phyloP scores from a whole-genome alignment of 148 eudicot species.

The Fagopyrum tataricum region DNA sequence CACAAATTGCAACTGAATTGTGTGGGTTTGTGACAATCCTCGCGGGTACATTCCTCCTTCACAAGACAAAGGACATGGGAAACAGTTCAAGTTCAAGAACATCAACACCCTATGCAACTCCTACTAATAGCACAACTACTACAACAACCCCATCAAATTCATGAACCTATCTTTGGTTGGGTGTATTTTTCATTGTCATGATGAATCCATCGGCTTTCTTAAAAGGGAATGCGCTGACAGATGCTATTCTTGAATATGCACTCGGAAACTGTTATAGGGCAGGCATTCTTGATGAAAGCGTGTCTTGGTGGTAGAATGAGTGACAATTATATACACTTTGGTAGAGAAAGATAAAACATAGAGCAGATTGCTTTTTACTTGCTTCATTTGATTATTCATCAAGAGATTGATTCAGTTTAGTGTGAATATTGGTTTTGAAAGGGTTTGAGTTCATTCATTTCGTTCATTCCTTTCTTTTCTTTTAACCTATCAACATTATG shows the following conservation, averaged over 20 bases:
- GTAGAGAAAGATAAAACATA: slow-evolving; percentile 11
- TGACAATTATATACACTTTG: neutral
- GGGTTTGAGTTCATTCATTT: slow-evolving; percentile 8
- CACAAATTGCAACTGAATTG: slow-evolving; percentile 55
- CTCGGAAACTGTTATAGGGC: neutral
- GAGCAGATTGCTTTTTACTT: slow-evolving; percentile 2
- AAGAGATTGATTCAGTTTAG: slow-evolving; percentile 10
- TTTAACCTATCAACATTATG: neutral
- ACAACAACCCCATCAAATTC: neutral
- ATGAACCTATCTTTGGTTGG: neutral
- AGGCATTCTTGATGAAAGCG: neutral
- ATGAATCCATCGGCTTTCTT: neutral
- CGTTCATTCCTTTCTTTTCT: neutral
- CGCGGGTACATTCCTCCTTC: slow-evolving; percentile 74
- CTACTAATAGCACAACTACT: neutral
- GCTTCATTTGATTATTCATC: slow-evolving; percentile 3
- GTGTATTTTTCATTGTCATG: neutral
- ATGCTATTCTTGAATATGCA: neutral
- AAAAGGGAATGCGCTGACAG: neutral
- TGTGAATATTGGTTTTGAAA: slow-evolving; percentile 12
- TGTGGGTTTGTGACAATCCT: slow-evolving; percentile 73
- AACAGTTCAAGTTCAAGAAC: slow-evolving; percentile 24
- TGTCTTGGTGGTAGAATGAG: neutral
- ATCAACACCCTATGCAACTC: slow-evolving; percentile 18
- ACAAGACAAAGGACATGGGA: slow-evolving; percentile 79